Percentiles rank a stretch among this genome's conserved stretches.
These are phyloP conservation scores for Diaporthe citrichinensis DNA, from an alignment of 2,329 filamentous ascomycete genomes.

Conservation along the genomic window DNA sequence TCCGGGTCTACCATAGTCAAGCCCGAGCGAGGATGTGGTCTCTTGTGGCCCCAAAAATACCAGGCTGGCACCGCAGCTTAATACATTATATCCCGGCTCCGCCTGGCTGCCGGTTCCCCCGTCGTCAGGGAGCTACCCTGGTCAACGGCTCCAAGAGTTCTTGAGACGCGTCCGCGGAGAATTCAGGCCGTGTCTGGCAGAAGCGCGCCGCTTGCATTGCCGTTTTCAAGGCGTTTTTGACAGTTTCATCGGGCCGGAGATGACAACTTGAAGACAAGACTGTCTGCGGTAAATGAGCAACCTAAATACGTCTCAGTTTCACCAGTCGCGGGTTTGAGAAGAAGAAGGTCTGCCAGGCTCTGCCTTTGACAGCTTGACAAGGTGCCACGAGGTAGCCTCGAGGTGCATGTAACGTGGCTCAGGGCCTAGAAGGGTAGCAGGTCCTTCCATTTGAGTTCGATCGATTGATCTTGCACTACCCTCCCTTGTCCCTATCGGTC, in stretches of 20 bases:
- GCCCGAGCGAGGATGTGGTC: slow-evolving; percentile 14
- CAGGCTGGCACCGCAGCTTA: slow-evolving; percentile 16
- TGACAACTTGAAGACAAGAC: neutral
- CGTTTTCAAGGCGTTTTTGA: neutral
- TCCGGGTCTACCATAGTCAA: neutral
- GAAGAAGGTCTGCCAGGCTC: neutral
- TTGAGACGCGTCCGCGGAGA: slow-evolving; percentile 21
- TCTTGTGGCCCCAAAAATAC: neutral
- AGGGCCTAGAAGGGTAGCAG: slow-evolving; percentile 13
- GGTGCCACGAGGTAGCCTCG: slow-evolving; percentile 1
- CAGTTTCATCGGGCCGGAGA: slow-evolving; percentile 12
- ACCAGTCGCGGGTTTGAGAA: neutral
- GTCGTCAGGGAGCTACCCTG: slow-evolving; percentile 10
- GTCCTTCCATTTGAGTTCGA: slow-evolving; percentile 21
- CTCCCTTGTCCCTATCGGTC: slow-evolving; percentile 12
- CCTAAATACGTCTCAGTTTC: neutral
- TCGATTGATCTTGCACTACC: slow-evolving; percentile 7
- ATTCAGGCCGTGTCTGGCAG: slow-evolving; percentile 12
- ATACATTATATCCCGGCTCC: neutral
- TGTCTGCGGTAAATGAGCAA: neutral
- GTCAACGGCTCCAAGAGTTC: neutral
- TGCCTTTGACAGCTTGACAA: slow-evolving; percentile 19
- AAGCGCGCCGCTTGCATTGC: neutral
- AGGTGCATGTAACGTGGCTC: slow-evolving; percentile 19
- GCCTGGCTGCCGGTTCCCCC: slow-evolving; percentile 12